phyloP scores from a whole-genome alignment of 2,329 filamentous ascomycete genomes.

The Cytospora leucostoma region DNA sequence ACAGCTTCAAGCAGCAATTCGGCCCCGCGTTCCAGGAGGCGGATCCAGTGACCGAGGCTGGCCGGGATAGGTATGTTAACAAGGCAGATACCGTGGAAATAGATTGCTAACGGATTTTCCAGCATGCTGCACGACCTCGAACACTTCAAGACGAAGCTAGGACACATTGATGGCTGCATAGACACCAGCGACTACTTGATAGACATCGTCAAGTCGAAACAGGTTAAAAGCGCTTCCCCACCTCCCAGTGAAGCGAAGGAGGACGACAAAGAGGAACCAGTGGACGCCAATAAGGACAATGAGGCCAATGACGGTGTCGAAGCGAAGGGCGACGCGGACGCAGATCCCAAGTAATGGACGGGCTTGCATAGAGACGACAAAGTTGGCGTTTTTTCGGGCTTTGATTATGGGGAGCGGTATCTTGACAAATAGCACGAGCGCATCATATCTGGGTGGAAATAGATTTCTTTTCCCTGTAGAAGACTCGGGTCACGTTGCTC shows the following conservation, averaged over 20 bases:
- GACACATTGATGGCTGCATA: constrained; percentile 77
- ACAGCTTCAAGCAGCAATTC: constrained; percentile 78
- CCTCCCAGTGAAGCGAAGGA: constrained; percentile 25
- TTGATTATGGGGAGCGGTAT: background rate
- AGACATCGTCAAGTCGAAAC: constrained; percentile 64
- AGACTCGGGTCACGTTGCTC: background rate
- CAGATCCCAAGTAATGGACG: constrained; percentile 1
- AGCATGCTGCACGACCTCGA: constrained; percentile 79
- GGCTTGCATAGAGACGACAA: background rate
- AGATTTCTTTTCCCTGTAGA: constrained; percentile 11
- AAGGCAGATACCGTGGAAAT: constrained; percentile 1
- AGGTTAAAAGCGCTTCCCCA: constrained; percentile 37
- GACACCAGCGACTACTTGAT: constrained; percentile 71
- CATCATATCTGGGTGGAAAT: constrained; percentile 13
- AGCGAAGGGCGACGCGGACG: constrained; percentile 13
- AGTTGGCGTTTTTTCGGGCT: background rate
- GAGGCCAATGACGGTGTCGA: background rate
- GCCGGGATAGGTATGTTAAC: constrained; percentile 67
- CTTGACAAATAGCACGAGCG: constrained; percentile 18
- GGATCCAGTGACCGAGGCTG: constrained; percentile 64
- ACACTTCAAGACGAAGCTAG: constrained; percentile 68
- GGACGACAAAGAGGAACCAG: constrained; percentile 29
- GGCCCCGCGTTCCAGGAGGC: constrained; percentile 69
- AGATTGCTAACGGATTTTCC: constrained; percentile 5
- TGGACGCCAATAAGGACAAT: constrained; percentile 14